phyloP scores from a whole-genome alignment of 2,329 filamentous ascomycete genomes.

The Mariannaea sp. region DNA sequence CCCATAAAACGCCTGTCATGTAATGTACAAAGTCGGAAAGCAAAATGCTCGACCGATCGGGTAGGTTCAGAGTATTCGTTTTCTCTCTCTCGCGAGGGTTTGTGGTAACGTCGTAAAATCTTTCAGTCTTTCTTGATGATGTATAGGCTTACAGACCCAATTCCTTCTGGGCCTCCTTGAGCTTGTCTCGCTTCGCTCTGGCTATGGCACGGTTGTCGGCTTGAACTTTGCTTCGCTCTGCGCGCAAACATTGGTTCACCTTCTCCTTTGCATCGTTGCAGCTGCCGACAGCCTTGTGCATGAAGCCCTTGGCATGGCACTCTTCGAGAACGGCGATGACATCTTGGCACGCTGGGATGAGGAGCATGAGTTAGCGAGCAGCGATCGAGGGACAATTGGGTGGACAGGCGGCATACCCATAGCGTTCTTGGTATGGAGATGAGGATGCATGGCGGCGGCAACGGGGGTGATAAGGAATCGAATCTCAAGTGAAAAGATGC shows the following conservation, averaged over 20 bases:
- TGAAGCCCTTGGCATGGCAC: conserved; percentile 89
- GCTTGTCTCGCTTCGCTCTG: conserved; percentile 70
- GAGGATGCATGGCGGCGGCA: conserved; percentile 81
- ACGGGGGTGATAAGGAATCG: conserved; percentile 6
- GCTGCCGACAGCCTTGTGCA: conserved; percentile 88
- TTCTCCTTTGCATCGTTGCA: conserved; percentile 86
- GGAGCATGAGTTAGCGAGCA: conserved; percentile 23
- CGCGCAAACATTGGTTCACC: conserved; percentile 83
- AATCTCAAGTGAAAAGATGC: conserved; percentile 14
- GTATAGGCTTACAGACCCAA: conserved; percentile 41
- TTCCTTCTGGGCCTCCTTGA: conserved; percentile 72
- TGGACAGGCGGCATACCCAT: conserved; percentile 60
- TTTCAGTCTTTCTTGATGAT: neutral
- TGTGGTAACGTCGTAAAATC: neutral
- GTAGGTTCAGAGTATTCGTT: neutral
- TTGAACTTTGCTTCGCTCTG: conserved; percentile 78
- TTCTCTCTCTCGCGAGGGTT: neutral
- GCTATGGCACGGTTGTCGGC: conserved; percentile 72
- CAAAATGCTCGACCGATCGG: conserved; percentile 1
- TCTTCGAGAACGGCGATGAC: conserved; percentile 93
- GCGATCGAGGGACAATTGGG: neutral
- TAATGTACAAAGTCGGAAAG: conserved; percentile 20
- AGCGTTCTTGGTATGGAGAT: conserved; percentile 92
- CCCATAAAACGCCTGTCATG: conserved; percentile 25
- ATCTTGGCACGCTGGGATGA: conserved; percentile 79